Evolutionary conservation across 2,329 filamentous ascomycete species (phyloP).

Genomic region (Fusarium sambucinum): DNA sequence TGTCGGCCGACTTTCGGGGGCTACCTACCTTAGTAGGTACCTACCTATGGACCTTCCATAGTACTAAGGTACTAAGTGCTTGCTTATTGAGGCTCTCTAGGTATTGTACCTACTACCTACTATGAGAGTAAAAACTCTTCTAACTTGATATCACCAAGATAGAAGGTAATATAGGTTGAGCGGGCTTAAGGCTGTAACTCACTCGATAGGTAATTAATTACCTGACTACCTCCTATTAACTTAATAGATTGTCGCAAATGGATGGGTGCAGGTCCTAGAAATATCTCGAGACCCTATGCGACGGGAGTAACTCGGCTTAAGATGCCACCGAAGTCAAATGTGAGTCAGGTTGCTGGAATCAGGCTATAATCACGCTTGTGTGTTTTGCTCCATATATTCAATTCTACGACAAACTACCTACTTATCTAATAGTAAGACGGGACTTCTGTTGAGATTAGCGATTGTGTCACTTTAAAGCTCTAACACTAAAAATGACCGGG

Average conservation of each 20-base stretch:
- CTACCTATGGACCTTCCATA: too few species aligned
- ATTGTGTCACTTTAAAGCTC: slow-evolving; percentile 15
- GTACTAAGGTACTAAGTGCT: not conserved
- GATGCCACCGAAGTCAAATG: not conserved
- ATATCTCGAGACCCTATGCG: not conserved
- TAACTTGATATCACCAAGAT: not conserved
- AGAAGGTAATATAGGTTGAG: not conserved
- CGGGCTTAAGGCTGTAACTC: not conserved
- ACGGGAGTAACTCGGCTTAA: not conserved
- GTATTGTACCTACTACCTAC: not conserved
- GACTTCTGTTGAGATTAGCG: slow-evolving; percentile 4
- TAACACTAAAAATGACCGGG: slow-evolving; percentile 24
- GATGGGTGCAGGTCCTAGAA: not conserved
- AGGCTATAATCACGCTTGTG: not conserved
- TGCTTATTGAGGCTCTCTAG: not conserved
- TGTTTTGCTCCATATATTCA: not conserved
- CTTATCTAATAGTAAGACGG: not conserved
- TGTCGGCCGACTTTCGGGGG: not conserved
- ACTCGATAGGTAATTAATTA: too few species aligned
- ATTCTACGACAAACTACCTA: not conserved
- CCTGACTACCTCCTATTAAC: too few species aligned
- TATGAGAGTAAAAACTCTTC: not conserved
- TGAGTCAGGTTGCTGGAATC: not conserved
- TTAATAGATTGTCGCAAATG: not conserved
- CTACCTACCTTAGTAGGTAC: too few species aligned